Percentiles rank a stretch among this genome's conserved stretches.
These are phyloP conservation scores for Vinca minor DNA, from an alignment of 257 asterid species.

Conservation along the genomic window DNA sequence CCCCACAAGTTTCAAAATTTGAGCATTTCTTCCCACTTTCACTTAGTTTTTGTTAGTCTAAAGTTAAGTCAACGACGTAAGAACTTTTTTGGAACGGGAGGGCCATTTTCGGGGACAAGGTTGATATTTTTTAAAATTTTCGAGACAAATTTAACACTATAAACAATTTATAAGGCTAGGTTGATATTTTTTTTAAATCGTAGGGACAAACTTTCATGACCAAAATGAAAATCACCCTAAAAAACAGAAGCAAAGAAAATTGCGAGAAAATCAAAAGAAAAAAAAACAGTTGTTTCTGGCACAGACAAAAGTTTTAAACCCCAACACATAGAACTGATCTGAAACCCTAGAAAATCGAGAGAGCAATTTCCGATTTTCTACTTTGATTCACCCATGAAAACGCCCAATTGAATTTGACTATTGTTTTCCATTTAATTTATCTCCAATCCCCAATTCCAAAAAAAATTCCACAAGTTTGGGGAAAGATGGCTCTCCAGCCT, in stretches of 20 bases:
- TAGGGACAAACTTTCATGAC: background rate
- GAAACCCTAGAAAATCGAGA: slow-evolving; percentile 19
- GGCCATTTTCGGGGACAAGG: too few relatives aligned
- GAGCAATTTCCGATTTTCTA: background rate
- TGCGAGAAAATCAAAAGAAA: background rate
- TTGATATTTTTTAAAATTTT: too few relatives aligned
- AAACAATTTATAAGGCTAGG: too few relatives aligned
- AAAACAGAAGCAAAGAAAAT: background rate
- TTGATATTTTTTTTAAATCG: too few relatives aligned
- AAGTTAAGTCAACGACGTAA: too few relatives aligned
- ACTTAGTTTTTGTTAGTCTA: too few relatives aligned
- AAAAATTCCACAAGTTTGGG: slow-evolving; percentile 4
- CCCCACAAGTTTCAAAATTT: too few relatives aligned
- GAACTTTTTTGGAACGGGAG: too few relatives aligned
- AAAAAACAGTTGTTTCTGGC: background rate
- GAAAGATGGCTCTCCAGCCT: slow-evolving; percentile 57
- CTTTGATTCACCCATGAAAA: background rate
- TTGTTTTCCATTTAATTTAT: background rate
- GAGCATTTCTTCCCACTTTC: too few relatives aligned
- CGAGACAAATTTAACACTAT: too few relatives aligned
- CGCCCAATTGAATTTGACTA: background rate
- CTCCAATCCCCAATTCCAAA: slow-evolving; percentile 1
- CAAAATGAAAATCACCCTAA: too few relatives aligned
- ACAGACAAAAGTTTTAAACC: slow-evolving; percentile 3
- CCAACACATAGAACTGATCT: background rate